phyloP scores from a whole-genome alignment of 345 rosid species.

The Pseudoturritis turrita region DNA sequence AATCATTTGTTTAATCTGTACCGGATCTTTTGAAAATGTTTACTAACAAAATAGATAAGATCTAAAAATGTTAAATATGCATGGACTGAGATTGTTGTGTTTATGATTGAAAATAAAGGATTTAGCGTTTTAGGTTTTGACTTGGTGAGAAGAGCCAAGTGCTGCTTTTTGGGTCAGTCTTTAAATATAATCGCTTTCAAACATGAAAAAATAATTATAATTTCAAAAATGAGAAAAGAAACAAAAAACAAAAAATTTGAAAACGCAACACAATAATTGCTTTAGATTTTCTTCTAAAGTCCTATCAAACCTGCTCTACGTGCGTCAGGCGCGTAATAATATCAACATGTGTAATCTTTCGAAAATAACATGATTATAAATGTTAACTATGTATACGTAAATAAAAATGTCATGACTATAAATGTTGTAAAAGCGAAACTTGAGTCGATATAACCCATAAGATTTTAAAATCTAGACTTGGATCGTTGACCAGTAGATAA shows the following conservation, averaged over 20 bases:
- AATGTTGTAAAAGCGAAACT: no score
- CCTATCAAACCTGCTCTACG: constrained; percentile 11
- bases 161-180: constrained; percentile 18
- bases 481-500: constrained; percentile 1
- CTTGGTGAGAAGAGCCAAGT: constrained; percentile 33
- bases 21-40: no score
- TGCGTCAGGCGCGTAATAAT: neutral
- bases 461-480: neutral
- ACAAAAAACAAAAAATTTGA: neutral
- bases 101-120: constrained; percentile 28
- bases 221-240: neutral
- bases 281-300: constrained; percentile 19
- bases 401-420: neutral
- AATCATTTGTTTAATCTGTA: no score
- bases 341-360: neutral
- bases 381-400: neutral
- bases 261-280: constrained; percentile 13
- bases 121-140: constrained; percentile 37
- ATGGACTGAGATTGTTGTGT: neutral
- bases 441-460: no score
- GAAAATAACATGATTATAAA: neutral
- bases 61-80: neutral
- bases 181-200: constrained; percentile 12
- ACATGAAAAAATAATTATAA: neutral
- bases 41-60: no score